Base-by-base conservation (phyloP, 352 stramenopile genomes). In the Blastocystis sp. region DNA sequence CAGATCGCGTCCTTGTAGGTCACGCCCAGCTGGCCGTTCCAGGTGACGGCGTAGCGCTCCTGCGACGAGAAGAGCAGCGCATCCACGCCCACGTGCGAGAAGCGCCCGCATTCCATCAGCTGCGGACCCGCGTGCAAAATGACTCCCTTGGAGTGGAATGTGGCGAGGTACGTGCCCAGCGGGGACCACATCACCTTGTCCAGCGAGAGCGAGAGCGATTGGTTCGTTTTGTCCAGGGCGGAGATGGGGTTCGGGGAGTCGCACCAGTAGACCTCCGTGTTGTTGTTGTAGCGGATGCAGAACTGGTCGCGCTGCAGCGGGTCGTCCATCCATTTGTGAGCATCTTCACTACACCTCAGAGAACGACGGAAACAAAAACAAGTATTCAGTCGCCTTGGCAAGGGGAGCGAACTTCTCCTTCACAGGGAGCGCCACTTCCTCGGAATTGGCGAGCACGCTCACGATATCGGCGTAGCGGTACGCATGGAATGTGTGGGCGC, bases 301-400 rank as follows among this genome's bases (percentile, higher is more conserved):
- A 81, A 81, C 43, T 81, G 71, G 38, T 81, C 71, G 42, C 71
- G 71, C 28, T 69, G 54, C 24, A 66, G 34, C 17, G 54, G 9
- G 34, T 81, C 71, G 9, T 64, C 9, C 61, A 81, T 81, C 71
- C 71, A 81, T 10, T 74, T 74, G 28, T 69, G 61, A 14, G 63
- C 14, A 57, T n/a, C 54, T 0, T 42, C 28, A 17, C 71, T 81
- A 81, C 10, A 2, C 9, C n/a, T 74, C 10, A 38, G 59, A 21
- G 14, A 81, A 14, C 54, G 10, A 0, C 4, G 21, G 19, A 24
- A 45, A 81, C 9, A 24, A 62, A 19, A 34, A 70, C 54, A 74
- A 0, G 19, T n/a, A 17, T 17, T 11, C 17, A n/a, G 34, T 7
- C 38, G 28, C 38, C 61, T 81, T 81, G 9, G 14, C 28, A 10